Base-by-base conservation (phyloP, 768 basidiomycete genomes). In the Auricularia cornea region DNA sequence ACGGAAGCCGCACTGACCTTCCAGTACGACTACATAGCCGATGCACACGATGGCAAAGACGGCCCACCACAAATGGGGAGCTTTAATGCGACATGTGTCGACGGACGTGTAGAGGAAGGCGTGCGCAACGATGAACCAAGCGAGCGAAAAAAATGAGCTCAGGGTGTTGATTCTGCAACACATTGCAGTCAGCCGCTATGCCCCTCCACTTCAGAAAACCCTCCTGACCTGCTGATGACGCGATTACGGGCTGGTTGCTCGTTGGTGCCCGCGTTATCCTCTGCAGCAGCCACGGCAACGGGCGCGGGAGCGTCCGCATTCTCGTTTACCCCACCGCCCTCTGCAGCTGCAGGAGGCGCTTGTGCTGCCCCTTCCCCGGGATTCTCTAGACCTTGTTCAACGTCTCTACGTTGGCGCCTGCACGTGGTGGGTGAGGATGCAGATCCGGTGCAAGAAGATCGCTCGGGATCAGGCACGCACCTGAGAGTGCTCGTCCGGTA, bases 11-110 rank as follows among this genome's bases (percentile, higher is more conserved):
- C 12, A 28, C 20, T 28, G 10, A 57, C 54, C 54, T 72, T 93
- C 85, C 48, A 84, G 73, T 32, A 86, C 73, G 79, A 88, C 85
- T 62, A 92, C 68, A 70, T 93, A 94, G 78, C 89, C 85, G 48
- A 89, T 83, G 74, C 88, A 86, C 16, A 93, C 76, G 67, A 93
- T 86, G 38, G 84, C 87, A 71, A 94, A 92, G 26, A 83, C 84
- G 56, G 92, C 82, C 89, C 90, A 94, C 91, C 91, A 94, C 35
- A 93, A 75, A 67, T 92, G 88, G 8, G 92, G 92, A 14, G 91
- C 83, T 0, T 87, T 78, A 63, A 79, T 74, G 23, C 92, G 86
- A 63, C 92, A 94, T 18, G 85, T 83, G 66, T 85, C 78, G 31
- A 90, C 76, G 8, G 90, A 88, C 18, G 88, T 88, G 69, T 92